A percentile compares a stretch with the other conserved stretches of the same genome.
These are phyloP conservation scores for Penicillium paxilli DNA, from an alignment of 495 filamentous ascomycete genomes.

Conservation along the genomic window DNA sequence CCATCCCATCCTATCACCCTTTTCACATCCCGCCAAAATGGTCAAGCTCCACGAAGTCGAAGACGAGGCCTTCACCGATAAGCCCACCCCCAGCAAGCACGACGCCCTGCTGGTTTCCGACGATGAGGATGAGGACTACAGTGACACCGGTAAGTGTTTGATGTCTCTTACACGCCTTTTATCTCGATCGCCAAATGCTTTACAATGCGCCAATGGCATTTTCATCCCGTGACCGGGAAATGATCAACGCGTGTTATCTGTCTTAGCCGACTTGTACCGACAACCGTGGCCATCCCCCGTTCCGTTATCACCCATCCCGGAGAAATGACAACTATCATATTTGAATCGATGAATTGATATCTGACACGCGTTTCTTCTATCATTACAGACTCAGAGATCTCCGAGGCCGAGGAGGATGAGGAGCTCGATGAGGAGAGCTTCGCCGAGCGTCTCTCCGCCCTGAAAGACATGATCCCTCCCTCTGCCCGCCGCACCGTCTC, in stretches of 20 bases:
- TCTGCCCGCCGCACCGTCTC: slow-evolving; percentile 70
- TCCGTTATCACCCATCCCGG: not conserved
- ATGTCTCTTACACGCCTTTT: slow-evolving; percentile 3
- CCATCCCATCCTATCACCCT: slow-evolving; percentile 11
- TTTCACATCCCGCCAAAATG: slow-evolving; percentile 62
- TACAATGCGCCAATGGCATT: slow-evolving; percentile 6
- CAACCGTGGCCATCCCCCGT: not conserved
- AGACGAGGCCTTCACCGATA: slow-evolving; percentile 86
- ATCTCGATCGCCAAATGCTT: slow-evolving; percentile 4
- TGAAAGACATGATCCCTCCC: slow-evolving; percentile 90
- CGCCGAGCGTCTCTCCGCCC: slow-evolving; percentile 76
- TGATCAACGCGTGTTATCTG: not conserved
- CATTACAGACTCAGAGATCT: slow-evolving; percentile 54
- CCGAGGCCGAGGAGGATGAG: slow-evolving; percentile 37
- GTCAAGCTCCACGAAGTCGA: slow-evolving; percentile 95
- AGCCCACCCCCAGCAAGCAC: slow-evolving; percentile 60
- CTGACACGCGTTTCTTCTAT: slow-evolving; percentile 23
- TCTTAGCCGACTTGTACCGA: not conserved
- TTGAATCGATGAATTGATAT: slow-evolving; percentile 14
- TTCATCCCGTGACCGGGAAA: not conserved
- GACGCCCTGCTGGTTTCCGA: slow-evolving; percentile 57
- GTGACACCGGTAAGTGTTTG: slow-evolving; percentile 72
- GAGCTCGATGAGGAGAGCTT: slow-evolving; percentile 60
- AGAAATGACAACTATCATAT: slow-evolving; percentile 8
- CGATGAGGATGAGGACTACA: slow-evolving; percentile 80